A percentile compares a stretch with the other conserved stretches of the same genome.
Evolutionary conservation across 768 basidiomycete genomes (phyloP).

Genomic region (Amanita muscaria): DNA sequence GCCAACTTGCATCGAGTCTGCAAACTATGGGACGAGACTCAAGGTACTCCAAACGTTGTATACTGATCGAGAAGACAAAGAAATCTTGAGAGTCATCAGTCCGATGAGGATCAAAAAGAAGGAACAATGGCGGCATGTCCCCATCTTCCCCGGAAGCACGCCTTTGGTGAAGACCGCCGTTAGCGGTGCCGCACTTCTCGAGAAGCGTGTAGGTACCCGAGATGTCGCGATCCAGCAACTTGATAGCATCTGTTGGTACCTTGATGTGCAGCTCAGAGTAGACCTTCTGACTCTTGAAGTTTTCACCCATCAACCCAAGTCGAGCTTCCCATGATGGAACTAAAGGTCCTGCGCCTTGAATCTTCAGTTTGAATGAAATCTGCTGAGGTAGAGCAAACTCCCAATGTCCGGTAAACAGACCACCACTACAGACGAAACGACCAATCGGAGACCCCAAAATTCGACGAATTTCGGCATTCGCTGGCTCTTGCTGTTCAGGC

Average conservation of each 20-base stretch:
- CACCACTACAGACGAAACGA: conserved; percentile 48
- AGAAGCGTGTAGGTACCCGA: conserved; percentile 73
- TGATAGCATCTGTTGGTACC: conserved; percentile 38
- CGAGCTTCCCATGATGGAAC: conserved; percentile 83
- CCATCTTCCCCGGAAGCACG: conserved; percentile 31
- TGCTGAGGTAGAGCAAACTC: conserved; percentile 66
- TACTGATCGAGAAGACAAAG: conserved; percentile 80
- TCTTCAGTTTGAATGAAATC: conserved; percentile 46
- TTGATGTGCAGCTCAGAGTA: conserved; percentile 57
- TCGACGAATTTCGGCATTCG: conserved; percentile 71
- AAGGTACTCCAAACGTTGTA: conserved; percentile 70
- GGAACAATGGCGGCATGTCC: conserved; percentile 55
- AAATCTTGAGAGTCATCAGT: conserved; percentile 69
- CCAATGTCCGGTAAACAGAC: conserved; percentile 67
- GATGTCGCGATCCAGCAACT: conserved; percentile 67
- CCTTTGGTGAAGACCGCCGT: conserved; percentile 71
- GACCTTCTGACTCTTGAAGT: conserved; percentile 59
- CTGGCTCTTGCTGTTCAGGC: conserved; percentile 58
- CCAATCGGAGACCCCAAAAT: conserved; percentile 71
- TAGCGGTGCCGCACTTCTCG: conserved; percentile 85
- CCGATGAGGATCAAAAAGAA: conserved; percentile 83
- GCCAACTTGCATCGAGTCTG: conserved; percentile 68
- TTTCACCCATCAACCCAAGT: conserved; percentile 60
- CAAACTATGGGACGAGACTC: conserved; percentile 73
- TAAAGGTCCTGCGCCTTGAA: conserved; percentile 56